Evolutionary conservation across 78 protist genomes (phyloP).

Genomic region (Chrysochromulina tobinii): DNA sequence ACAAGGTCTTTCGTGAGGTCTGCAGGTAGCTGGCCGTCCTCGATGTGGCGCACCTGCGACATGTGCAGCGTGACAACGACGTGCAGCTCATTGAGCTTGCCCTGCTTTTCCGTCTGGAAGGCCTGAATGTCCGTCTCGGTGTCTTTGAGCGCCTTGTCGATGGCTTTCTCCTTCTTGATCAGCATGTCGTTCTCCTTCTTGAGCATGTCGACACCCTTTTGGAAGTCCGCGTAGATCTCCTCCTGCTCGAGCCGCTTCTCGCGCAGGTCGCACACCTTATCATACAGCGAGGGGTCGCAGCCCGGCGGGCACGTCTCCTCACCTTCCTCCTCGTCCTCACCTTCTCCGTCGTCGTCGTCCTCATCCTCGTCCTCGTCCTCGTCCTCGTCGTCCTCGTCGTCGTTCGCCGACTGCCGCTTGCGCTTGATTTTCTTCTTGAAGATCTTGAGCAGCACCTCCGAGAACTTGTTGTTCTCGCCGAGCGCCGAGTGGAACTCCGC

Average conservation of each 20-base stretch:
- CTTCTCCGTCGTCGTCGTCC: constrained; percentile 45
- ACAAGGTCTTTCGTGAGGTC: constrained; percentile 21
- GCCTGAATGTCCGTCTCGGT: constrained; percentile 43
- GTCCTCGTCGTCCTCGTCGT: constrained; percentile 32
- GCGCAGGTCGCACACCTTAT: constrained; percentile 50
- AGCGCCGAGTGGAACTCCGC: not conserved
- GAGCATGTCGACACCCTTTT: constrained; percentile 34
- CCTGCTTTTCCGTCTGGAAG: constrained; percentile 59
- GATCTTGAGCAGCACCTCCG: constrained; percentile 38
- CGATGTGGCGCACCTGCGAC: not conserved
- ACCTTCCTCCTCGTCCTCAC: constrained; percentile 47
- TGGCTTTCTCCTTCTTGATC: constrained; percentile 42
- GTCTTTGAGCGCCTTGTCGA: constrained; percentile 14
- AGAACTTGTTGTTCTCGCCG: constrained; percentile 5
- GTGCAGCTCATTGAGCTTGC: constrained; percentile 59
- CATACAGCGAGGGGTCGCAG: constrained; percentile 35
- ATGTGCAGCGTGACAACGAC: constrained; percentile 24
- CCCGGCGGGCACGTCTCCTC: constrained; percentile 64
- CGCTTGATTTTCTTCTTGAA: constrained; percentile 58
- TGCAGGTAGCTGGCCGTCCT: constrained; percentile 28
- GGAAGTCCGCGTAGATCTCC: constrained; percentile 44
- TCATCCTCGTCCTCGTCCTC: constrained; percentile 41
- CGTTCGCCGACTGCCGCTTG: not conserved
- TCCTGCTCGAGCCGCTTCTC: constrained; percentile 56
- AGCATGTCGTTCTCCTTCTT: constrained; percentile 41